Percentiles rank a stretch among this genome's conserved stretches.
phyloP scores from a whole-genome alignment of 768 basidiomycete genomes.

The Tremella fuciformis region DNA sequence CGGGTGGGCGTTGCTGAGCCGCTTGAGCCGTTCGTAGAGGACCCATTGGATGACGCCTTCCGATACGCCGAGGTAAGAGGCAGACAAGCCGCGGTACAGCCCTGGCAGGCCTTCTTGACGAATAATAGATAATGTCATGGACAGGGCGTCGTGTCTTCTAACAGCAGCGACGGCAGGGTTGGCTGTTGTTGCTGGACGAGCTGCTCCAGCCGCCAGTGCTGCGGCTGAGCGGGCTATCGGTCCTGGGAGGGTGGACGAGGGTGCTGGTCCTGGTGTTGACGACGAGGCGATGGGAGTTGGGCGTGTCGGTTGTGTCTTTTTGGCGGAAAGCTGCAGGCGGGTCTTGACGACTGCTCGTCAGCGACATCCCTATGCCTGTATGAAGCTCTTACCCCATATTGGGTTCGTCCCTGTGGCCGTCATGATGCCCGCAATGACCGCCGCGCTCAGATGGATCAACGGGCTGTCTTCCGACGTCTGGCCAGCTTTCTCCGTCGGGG shows the following conservation, averaged over 20 bases:
- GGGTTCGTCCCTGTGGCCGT: conserved; percentile 94
- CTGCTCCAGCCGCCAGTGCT: conserved; percentile 18
- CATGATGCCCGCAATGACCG: conserved; percentile 73
- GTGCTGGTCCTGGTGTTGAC: conserved; percentile 14
- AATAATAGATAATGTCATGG: conserved; percentile 66
- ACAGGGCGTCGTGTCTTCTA: conserved; percentile 22
- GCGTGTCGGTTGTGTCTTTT: conserved; percentile 39
- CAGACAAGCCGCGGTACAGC: conserved; percentile 92
- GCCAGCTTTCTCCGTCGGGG: conserved; percentile 49
- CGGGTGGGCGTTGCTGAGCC: conserved; percentile 53
- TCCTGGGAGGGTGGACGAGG: conserved; percentile 21
- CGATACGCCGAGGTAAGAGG: conserved; percentile 91
- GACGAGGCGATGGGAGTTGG: conserved; percentile 24
- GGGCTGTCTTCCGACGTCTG: conserved; percentile 75
- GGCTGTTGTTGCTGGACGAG: conserved; percentile 8
- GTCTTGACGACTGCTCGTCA: conserved; percentile 71
- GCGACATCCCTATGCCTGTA: too few species aligned
- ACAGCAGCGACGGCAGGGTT: conserved; percentile 12
- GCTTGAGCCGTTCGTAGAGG: conserved; percentile 88
- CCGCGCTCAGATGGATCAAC: conserved; percentile 78
- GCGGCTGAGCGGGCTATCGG: conserved; percentile 37
- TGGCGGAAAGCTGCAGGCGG: conserved; percentile 69
- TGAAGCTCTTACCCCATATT: conserved; percentile 66
- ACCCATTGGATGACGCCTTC: conserved; percentile 98
- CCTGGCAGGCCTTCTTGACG: conserved; percentile 77